Evolutionary conservation across 2,329 filamentous ascomycete genomes (phyloP), one percentile per base, ranked within the genome.

Genomic region (Leptographium flavum): DNA sequence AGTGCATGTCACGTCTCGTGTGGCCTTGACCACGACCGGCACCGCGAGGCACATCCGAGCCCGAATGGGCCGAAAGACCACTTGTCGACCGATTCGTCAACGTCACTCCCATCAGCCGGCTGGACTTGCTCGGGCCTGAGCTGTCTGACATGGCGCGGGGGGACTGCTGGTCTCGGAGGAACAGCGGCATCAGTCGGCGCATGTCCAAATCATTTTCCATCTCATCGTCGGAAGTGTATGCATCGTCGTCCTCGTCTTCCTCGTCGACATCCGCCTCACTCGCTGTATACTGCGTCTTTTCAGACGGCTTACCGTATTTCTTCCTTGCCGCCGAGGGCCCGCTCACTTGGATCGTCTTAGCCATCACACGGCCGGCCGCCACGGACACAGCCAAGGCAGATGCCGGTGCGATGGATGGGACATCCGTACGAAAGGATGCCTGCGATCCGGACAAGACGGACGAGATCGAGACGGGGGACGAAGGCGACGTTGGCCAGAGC

Each of bases 161-260:
- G 28, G 25, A 42, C 1, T 33, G 27, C 5, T 48, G 47, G 37
- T 51, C 49, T 14, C 49, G 48, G 54, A 66, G 55, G 32, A 66
- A 68, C 22, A 73, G 60, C 4, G 71, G 71, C 68, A 75, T 72
- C 28, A 75, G 64, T 35, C 69, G 62, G 28, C 68, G 64, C 55
- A 52, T 48, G 25, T 74, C 70, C 21, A 62, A 52, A 46, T 70
- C 67, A 47, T 67, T 64, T 40, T 65, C 56, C 33, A 69, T 30
- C 8, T 37, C 33, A 23, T 10, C 37, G 5, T 19, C 19, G 28
- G 9, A 11, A 2, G 11, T 17, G 6, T 4, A 21, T n/a, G n/a
- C n/a, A 22, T 5, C 28, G 36, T 15, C 31, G 31, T 25, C 23
- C 30, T 40, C 23, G n/a, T 38, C 25, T 23, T 38, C 30, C 14